phyloP scores from a whole-genome alignment of 495 filamentous ascomycete genomes.

The Penicillium coprophilum region DNA sequence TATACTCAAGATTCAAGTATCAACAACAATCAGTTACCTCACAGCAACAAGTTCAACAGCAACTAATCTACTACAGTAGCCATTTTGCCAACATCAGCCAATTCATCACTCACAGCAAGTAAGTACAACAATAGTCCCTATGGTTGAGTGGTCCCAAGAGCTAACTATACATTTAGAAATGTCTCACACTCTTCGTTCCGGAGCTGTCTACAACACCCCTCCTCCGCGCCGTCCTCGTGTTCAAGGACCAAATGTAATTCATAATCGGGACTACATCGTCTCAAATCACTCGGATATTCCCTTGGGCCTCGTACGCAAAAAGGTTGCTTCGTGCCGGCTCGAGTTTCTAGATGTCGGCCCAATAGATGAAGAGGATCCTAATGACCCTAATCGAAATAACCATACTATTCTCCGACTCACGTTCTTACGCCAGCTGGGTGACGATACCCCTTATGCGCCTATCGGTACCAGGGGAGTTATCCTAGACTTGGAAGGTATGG shows the following conservation, averaged over 20 bases:
- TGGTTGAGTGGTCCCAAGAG: too few species aligned
- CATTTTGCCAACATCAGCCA: not conserved
- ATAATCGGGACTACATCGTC: not conserved
- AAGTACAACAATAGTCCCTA: not conserved
- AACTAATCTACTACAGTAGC: not conserved
- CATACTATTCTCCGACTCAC: not conserved
- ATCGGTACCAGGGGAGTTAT: not conserved
- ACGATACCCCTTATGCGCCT: not conserved
- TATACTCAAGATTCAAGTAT: not conserved
- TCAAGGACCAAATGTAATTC: not conserved
- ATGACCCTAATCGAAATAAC: not conserved
- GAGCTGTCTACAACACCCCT: not conserved
- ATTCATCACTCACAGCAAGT: too few species aligned
- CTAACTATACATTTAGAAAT: not conserved
- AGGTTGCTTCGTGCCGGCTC: not conserved
- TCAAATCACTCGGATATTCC: not conserved
- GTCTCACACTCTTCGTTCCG: not conserved
- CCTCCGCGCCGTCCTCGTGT: not conserved
- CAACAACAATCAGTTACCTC: not conserved
- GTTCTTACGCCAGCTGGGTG: not conserved
- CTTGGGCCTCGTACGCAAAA: not conserved
- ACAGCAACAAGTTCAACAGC: not conserved
- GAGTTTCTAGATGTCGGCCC: not conserved
- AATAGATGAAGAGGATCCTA: too few species aligned
- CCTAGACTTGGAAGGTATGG: not conserved